Conservation (phyloP, 495 filamentous ascomycete species). For the Penicillium herquei region DNA sequence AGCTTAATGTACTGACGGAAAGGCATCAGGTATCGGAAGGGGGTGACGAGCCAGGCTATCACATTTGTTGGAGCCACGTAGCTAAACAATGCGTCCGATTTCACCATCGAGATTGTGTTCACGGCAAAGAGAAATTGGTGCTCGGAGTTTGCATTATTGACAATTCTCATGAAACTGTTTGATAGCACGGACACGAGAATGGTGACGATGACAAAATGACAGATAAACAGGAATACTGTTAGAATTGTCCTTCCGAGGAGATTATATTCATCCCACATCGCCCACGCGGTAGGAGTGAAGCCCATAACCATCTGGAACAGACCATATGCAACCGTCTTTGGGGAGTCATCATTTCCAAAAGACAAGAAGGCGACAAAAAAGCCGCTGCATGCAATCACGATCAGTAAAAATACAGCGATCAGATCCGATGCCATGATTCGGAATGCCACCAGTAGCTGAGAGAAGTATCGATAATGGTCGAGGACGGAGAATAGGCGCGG, state of each 20-base stretch:
- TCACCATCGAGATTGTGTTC: constrained; percentile 94
- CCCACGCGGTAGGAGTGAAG: constrained; percentile 74
- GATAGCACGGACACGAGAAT: constrained; percentile 90
- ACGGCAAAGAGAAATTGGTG: constrained; percentile 93
- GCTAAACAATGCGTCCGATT: constrained; percentile 89
- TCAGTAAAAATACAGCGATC: constrained; percentile 75
- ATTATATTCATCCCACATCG: constrained; percentile 75
- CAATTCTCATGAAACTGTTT: constrained; percentile 91
- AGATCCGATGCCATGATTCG: constrained; percentile 89
- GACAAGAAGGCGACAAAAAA: constrained; percentile 94
- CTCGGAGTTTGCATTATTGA: constrained; percentile 87
- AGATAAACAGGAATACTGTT: constrained; percentile 83
- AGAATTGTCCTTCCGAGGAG: constrained; percentile 70
- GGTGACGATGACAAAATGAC: constrained; percentile 91
- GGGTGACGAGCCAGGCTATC: constrained; percentile 80
- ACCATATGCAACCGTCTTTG: constrained; percentile 68
- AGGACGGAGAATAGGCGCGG: constrained; percentile 87
- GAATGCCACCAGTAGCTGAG: constrained; percentile 88
- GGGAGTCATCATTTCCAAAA: constrained; percentile 63
- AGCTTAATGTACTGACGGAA: constrained; percentile 75
- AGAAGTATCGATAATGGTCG: constrained; percentile 94
- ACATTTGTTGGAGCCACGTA: constrained; percentile 89
- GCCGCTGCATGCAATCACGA: constrained; percentile 82
- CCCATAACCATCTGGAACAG: constrained; percentile 95
- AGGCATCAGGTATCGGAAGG: constrained; percentile 72